phyloP scores from a whole-genome alignment of 2,329 filamentous ascomycete species.

The Ceratocystis ficicola region DNA sequence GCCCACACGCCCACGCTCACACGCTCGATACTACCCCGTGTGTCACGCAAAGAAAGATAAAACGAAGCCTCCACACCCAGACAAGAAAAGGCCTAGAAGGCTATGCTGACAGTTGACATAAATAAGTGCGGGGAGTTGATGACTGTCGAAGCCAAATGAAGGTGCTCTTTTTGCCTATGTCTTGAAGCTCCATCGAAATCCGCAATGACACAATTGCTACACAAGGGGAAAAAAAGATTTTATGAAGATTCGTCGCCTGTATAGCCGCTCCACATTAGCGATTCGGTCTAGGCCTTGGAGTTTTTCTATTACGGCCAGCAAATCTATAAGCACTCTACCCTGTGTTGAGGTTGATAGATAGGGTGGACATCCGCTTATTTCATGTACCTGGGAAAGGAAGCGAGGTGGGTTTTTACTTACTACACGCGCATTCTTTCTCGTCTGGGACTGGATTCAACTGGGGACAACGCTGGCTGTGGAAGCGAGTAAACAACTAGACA shows the following conservation, averaged over 20 bases:
- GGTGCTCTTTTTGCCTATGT: background rate
- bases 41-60: background rate
- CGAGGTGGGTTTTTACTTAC: background rate
- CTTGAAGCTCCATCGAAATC: background rate
- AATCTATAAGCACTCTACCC: background rate
- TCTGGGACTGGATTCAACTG: too few species aligned
- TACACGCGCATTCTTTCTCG: too few species aligned
- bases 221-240: slow-evolving; percentile 3
- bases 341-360: background rate
- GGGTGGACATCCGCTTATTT: background rate
- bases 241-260: background rate
- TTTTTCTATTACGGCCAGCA: background rate
- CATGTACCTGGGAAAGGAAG: background rate
- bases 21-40: background rate
- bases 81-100: slow-evolving; percentile 10
- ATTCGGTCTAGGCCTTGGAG: background rate
- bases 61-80: background rate
- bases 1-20: background rate
- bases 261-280: background rate
- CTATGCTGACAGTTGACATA: slow-evolving; percentile 7
- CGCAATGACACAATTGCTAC: slow-evolving; percentile 10
- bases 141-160: background rate
- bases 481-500: too few species aligned
- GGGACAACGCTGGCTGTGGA: too few species aligned
- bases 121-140: background rate